Percentiles rank a stretch among this genome's conserved stretches.
Conservation (phyloP, 768 basidiomycete genomes). For the Hygrophoropsis aurantiaca region DNA sequence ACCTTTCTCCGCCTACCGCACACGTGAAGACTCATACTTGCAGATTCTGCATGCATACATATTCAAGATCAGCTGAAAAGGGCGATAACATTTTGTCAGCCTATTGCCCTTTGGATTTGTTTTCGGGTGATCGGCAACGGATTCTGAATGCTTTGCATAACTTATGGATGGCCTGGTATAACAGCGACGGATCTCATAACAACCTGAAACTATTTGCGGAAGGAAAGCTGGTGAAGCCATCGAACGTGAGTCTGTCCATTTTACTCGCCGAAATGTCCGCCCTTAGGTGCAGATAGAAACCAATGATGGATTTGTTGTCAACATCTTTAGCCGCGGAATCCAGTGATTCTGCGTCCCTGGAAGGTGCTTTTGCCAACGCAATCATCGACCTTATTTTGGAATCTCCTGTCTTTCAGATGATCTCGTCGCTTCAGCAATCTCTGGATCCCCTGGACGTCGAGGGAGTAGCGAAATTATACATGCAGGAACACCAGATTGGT, state of each 20-base stretch:
- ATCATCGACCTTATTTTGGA: constrained; percentile 48
- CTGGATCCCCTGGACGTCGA: constrained; percentile 88
- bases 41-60: constrained; percentile 89
- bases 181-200: constrained; percentile 65
- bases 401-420: constrained; percentile 51
- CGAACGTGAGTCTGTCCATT: constrained; percentile 45
- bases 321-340: constrained; percentile 14
- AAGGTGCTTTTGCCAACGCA: constrained; percentile 50
- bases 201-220: constrained; percentile 79
- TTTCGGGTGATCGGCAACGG: constrained; percentile 65
- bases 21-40: constrained; percentile 70
- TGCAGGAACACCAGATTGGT: not conserved
- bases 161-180: constrained; percentile 75
- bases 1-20: constrained; percentile 60
- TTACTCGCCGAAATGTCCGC: not conserved
- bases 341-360: constrained; percentile 29
- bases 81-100: constrained; percentile 37
- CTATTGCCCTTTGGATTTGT: constrained; percentile 93
- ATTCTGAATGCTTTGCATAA: constrained; percentile 60
- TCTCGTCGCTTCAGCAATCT: constrained; percentile 66
- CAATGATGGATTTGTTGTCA: not conserved
- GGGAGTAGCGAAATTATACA: constrained; percentile 58
- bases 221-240: constrained; percentile 59
- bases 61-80: constrained; percentile 41
- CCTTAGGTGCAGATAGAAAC: not conserved